Evolutionary conservation across 805 yeast genomes (phyloP).

Genomic region (Myxozyma neglecta): DNA sequence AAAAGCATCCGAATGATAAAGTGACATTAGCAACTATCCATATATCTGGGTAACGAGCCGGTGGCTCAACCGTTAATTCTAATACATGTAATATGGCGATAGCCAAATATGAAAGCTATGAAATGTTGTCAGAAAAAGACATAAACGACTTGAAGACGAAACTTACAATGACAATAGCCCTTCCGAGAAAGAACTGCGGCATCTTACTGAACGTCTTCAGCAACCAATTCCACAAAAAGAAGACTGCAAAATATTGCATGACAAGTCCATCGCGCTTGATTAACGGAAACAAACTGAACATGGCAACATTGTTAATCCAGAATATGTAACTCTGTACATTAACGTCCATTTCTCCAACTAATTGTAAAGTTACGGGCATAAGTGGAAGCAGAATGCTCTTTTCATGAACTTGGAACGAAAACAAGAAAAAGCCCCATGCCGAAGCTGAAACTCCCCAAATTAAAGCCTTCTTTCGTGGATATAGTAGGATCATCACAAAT

Average conservation of each 20-base stretch:
- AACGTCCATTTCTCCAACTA: slow-evolving; percentile 42
- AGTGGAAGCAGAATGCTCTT: slow-evolving; percentile 86
- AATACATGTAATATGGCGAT: slow-evolving; percentile 53
- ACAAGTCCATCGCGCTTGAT: slow-evolving; percentile 70
- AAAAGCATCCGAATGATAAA: slow-evolving; percentile 73
- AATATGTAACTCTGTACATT: slow-evolving; percentile 45
- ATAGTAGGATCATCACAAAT: slow-evolving; percentile 50
- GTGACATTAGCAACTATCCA: slow-evolving; percentile 78
- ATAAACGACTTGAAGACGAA: background rate
- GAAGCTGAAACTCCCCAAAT: slow-evolving; percentile 79
- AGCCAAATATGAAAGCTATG: slow-evolving; percentile 44
- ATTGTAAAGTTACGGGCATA: slow-evolving; percentile 73
- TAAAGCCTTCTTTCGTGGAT: slow-evolving; percentile 52
- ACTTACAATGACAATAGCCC: slow-evolving; percentile 51
- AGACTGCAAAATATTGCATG: slow-evolving; percentile 67
- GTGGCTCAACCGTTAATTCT: slow-evolving; percentile 47
- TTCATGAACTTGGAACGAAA: slow-evolving; percentile 95
- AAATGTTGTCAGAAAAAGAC: background rate
- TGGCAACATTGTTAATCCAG: slow-evolving; percentile 84
- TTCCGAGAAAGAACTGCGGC: slow-evolving; percentile 55
- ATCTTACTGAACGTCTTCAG: slow-evolving; percentile 57
- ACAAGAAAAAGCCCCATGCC: slow-evolving; percentile 83
- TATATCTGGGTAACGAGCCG: slow-evolving; percentile 66
- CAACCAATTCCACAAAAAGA: slow-evolving; percentile 73
- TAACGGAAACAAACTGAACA: slow-evolving; percentile 87